Conservation (phyloP, 2,329 filamentous ascomycete genomes). For the Pseudogymnoascus destructans region DNA sequence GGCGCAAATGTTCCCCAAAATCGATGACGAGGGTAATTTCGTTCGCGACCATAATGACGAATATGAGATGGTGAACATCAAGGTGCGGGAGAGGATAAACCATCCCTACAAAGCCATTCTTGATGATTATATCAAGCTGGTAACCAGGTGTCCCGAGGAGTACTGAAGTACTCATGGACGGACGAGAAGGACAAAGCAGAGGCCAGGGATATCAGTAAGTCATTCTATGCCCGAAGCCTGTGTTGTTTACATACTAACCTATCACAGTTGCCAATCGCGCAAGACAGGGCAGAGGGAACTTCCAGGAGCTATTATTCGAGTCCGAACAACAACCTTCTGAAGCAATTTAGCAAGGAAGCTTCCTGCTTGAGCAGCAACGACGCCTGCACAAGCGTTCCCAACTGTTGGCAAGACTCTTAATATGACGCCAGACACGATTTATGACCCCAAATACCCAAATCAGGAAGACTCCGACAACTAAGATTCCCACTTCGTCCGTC, state of each 20-base stretch:
- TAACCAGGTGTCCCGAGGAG: neutral
- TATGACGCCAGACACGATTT: neutral
- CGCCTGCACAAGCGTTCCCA: neutral
- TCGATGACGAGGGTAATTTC: constrained; percentile 3
- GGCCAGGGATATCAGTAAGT: neutral
- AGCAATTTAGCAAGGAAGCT: constrained; percentile 1
- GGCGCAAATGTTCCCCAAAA: neutral
- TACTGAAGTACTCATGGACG: constrained; percentile 1
- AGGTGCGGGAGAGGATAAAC: neutral
- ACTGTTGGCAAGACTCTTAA: neutral
- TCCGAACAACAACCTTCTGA: neutral
- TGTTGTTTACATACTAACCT: neutral
- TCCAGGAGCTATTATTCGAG: neutral
- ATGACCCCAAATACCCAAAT: constrained; percentile 1
- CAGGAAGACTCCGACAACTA: neutral
- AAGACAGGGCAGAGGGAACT: neutral
- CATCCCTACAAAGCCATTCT: neutral
- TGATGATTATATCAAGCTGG: constrained; percentile 5
- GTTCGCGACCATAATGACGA: neutral
- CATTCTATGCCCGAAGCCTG: neutral
- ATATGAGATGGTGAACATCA: neutral
- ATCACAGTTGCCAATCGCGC: constrained; percentile 5
- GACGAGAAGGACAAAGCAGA: neutral
- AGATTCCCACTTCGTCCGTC: neutral
- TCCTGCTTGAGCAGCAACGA: neutral